Evolutionary conservation across 306 rosid species (phyloP).

Genomic region (Potentilla sterilis): DNA sequence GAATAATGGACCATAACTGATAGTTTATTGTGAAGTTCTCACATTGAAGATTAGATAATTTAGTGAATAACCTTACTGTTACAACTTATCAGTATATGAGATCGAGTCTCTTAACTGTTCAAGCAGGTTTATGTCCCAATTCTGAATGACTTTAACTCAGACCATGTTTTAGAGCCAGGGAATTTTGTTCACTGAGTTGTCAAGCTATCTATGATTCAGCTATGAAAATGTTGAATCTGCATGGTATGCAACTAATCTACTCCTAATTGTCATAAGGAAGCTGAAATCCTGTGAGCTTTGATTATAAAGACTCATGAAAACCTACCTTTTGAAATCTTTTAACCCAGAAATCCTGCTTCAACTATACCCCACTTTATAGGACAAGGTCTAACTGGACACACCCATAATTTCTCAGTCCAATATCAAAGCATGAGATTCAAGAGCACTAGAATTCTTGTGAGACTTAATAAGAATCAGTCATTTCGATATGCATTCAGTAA

Average conservation of each 20-base stretch:
- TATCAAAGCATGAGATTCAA: neutral
- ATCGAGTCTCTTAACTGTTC: neutral
- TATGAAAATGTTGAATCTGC: neutral
- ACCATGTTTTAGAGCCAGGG: neutral
- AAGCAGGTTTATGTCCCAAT: neutral
- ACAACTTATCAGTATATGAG: neutral
- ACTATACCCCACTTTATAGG: neutral
- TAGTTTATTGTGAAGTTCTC: neutral
- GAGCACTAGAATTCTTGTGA: neutral
- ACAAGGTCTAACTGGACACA: neutral
- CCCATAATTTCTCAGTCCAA: neutral
- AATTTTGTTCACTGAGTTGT: neutral
- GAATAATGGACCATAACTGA: neutral
- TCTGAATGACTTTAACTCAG: neutral
- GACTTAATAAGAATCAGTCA: neutral
- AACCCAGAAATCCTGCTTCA: neutral
- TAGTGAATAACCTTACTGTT: neutral
- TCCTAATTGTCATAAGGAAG: neutral
- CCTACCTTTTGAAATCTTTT: no score
- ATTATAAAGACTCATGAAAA: neutral
- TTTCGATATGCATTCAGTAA: neutral
- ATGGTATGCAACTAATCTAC: slow-evolving; percentile 1
- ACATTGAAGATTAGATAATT: neutral
- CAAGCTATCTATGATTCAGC: neutral
- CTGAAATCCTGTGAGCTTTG: neutral